A percentile compares a stretch with the other conserved stretches of the same genome.
phyloP scores from a whole-genome alignment of 257 asterid species.

The Parsonsia alboflavescens region DNA sequence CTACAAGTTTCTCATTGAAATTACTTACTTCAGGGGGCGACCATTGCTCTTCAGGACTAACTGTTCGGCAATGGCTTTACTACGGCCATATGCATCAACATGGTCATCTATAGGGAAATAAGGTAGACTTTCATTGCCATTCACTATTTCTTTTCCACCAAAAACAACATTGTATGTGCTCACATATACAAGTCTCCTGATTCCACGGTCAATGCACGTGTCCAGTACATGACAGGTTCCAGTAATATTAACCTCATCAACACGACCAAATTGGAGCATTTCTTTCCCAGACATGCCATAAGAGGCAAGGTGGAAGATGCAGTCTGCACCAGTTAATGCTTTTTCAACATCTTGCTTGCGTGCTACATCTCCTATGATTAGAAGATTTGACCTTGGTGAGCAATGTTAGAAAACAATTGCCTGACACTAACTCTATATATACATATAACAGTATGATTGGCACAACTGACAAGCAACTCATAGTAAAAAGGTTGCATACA shows the following conservation, averaged over 20 bases:
- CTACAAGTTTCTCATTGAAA: neutral
- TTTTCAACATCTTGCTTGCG: slow-evolving; percentile 55
- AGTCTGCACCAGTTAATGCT: slow-evolving; percentile 68
- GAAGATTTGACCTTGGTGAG: neutral
- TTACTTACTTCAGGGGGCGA: slow-evolving; percentile 65
- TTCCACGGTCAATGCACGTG: slow-evolving; percentile 69
- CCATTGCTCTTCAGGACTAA: slow-evolving; percentile 77
- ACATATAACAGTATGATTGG: neutral
- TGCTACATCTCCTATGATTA: slow-evolving; percentile 60
- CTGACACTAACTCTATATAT: neutral
- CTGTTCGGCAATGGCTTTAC: slow-evolving; percentile 91
- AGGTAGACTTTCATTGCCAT: slow-evolving; percentile 81
- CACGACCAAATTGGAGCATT: slow-evolving; percentile 81
- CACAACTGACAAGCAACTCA: neutral
- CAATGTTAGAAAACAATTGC: neutral
- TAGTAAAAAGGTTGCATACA: neutral
- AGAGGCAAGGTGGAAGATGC: slow-evolving; percentile 96
- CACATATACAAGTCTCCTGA: slow-evolving; percentile 73
- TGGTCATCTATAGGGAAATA: slow-evolving; percentile 86
- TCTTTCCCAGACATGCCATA: slow-evolving; percentile 98
- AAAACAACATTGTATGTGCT: slow-evolving; percentile 85
- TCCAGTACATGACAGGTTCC: slow-evolving; percentile 83
- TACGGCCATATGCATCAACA: slow-evolving; percentile 81
- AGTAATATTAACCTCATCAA: slow-evolving; percentile 71
- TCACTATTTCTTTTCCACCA: slow-evolving; percentile 78